A percentile compares a stretch with the other conserved stretches of the same genome.
phyloP scores from a whole-genome alignment of 441 rosid species.

The Lepidium campestre region DNA sequence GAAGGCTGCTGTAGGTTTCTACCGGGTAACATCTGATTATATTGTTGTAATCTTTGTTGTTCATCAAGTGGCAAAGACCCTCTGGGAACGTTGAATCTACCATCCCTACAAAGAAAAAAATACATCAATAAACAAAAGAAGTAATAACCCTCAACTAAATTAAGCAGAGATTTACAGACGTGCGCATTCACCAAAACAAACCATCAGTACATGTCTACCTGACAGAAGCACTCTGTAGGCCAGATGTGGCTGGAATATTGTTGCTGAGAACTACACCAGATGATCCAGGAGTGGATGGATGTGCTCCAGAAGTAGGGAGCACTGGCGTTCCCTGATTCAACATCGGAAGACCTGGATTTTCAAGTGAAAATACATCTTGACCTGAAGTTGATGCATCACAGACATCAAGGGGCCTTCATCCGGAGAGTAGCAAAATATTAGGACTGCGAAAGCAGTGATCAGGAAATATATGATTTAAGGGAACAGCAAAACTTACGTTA shows the following conservation, averaged over 20 bases:
- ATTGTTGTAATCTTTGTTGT: constrained; percentile 73
- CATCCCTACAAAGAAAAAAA: constrained; percentile 50
- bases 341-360: constrained; percentile 57
- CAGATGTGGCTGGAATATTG: constrained; percentile 57
- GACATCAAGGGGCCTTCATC: constrained; percentile 95
- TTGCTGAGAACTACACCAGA: constrained; percentile 54
- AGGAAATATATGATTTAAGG: constrained; percentile 5
- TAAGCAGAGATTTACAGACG: constrained; percentile 6
- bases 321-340: constrained; percentile 68
- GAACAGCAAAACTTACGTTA: constrained; percentile 60
- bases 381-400: constrained; percentile 68
- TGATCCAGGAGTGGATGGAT: constrained; percentile 60
- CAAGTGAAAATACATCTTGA: constrained; percentile 56
- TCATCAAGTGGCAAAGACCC: constrained; percentile 74
- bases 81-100: constrained; percentile 69
- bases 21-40: constrained; percentile 61
- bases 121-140: constrained; percentile 13
- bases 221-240: constrained; percentile 51
- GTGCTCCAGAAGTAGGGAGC: constrained; percentile 60
- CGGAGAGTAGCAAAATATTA: constrained; percentile 28
- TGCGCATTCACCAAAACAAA: constrained; percentile 13
- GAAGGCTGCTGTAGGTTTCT: constrained; percentile 75
- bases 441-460: constrained; percentile 15
- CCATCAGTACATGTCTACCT: constrained; percentile 51
- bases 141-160: background rate